Percentiles rank a stretch among this genome's conserved stretches.
These are phyloP conservation scores for Bullera alba DNA, from an alignment of 768 basidiomycete genomes.

Conservation along the genomic window DNA sequence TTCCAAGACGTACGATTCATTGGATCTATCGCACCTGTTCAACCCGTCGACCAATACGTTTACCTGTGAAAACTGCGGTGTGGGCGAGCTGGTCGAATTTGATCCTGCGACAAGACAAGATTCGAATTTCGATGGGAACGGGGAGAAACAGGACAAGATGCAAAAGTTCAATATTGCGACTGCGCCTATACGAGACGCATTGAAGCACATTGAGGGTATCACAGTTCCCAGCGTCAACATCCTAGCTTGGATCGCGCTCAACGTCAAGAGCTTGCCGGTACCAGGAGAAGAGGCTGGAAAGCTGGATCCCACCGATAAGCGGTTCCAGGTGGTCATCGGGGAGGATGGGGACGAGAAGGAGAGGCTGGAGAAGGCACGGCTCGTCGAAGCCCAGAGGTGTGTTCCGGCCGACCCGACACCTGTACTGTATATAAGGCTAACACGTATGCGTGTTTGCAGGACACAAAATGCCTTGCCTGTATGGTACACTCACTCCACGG, in stretches of 20 bases:
- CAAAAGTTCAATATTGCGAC: conserved; percentile 89
- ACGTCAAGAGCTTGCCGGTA: conserved; percentile 61
- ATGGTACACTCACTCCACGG: conserved; percentile 95
- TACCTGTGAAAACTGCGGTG: conserved; percentile 75
- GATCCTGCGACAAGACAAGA: conserved; percentile 58
- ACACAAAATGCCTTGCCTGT: conserved; percentile 85
- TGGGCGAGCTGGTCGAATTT: conserved; percentile 83
- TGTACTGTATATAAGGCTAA: neutral
- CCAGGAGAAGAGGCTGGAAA: conserved; percentile 51
- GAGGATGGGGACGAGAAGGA: conserved; percentile 73
- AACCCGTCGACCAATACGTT: conserved; percentile 62
- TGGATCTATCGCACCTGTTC: conserved; percentile 79
- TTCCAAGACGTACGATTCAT: conserved; percentile 69
- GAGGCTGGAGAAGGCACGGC: conserved; percentile 61
- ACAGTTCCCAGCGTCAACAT: conserved; percentile 65
- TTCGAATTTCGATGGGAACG: neutral
- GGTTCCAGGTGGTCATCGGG: conserved; percentile 63
- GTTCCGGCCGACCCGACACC: conserved; percentile 10
- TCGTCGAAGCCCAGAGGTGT: conserved; percentile 70
- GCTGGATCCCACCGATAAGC: conserved; percentile 58
- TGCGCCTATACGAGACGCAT: conserved; percentile 73
- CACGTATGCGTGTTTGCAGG: conserved; percentile 26
- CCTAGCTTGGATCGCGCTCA: conserved; percentile 68
- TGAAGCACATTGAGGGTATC: conserved; percentile 84
- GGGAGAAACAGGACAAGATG: conserved; percentile 80